Percentiles rank a stretch among this genome's conserved stretches.
Conservation (phyloP, 129 eudicot species). For the Heracleum sosnowskyi region DNA sequence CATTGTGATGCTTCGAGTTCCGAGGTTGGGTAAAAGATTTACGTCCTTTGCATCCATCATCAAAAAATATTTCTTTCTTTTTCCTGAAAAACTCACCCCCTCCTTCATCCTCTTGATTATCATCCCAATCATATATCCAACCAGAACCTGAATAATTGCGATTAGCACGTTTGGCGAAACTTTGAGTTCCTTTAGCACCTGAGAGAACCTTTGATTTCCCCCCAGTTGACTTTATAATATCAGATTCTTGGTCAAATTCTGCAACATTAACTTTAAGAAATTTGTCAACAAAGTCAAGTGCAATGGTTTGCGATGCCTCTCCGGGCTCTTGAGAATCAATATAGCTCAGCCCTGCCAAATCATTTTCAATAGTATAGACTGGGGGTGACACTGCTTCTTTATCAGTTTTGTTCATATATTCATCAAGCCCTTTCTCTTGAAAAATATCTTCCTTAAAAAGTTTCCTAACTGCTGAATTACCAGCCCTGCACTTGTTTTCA, state of each 20-base stretch:
- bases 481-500: constrained; percentile 24
- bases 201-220: constrained; percentile 42
- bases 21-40: constrained; percentile 29
- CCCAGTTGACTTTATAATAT: constrained; percentile 19
- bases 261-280: constrained; percentile 46
- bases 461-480: constrained; percentile 55
- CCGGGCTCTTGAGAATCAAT: constrained; percentile 91
- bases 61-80: constrained; percentile 62
- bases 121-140: constrained; percentile 63
- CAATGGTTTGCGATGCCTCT: constrained; percentile 77
- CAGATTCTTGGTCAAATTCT: constrained; percentile 32
- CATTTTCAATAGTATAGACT: constrained; percentile 20
- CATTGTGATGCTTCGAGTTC: constrained; percentile 20
- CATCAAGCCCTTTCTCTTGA: constrained; percentile 28
- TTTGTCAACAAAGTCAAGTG: constrained; percentile 77
- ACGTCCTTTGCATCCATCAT: constrained; percentile 13
- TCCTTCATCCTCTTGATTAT: constrained; percentile 77
- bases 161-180: constrained; percentile 51
- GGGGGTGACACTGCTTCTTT: constrained; percentile 10
- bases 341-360: constrained; percentile 68
- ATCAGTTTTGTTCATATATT: constrained; percentile 12
- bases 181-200: constrained; percentile 58
- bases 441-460: constrained; percentile 50
- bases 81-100: constrained; percentile 79
- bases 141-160: constrained; percentile 24